Base-by-base conservation (phyloP, 495 filamentous ascomycete genomes). In the Penicillium diatomitis region DNA sequence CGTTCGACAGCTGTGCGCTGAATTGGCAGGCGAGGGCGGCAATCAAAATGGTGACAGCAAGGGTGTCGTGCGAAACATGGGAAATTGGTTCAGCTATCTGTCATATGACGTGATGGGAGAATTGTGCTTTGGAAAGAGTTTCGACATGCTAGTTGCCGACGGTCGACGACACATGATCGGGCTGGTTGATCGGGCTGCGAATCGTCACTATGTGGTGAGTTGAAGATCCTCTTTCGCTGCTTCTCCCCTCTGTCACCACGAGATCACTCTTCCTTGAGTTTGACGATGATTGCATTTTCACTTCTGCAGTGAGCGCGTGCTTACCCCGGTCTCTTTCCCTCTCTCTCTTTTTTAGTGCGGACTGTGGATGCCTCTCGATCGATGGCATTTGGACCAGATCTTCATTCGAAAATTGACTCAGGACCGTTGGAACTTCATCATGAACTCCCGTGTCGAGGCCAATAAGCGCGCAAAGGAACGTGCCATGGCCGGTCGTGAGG, bases 351-450 rank as follows among this genome's bases (percentile, higher is more conserved):
- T 8, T 20, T 32, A 81, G 78, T 81, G 78, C 48, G 79, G 80
- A 27, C 74, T 79, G 4, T 79, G 77, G 64, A 79, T 78, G 56
- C 76, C 75, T 3, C 51, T 83, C 29, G 67, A 74, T 46, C 64
- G 70, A 6, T 72, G 73, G 65, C 69, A 76, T 28, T 66, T 83
- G 12, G 78, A 80, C 52, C 73, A 77, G 51, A 57, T 83, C 49
- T 71, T 83, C 46, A 82, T 83, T 57, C 76, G 72, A 11, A 70
- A 67, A 3, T 70, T 83, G 46, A 77, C 76, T 3, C 64, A 66
- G 10, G 75, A 77, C 52, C 77, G 80, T 9, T 79, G 74, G 71
- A 74, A 73, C 44, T 83, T 82, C 63, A 81, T 83, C 57, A 71
- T 74, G 62, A 80, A 79, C 54, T 79, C 74, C 4, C 73, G 74